Evolutionary conservation across 1,284 basidiomycete genomes (phyloP), one percentile per base, ranked within the genome.

Genomic region (Moniliella sp.): DNA sequence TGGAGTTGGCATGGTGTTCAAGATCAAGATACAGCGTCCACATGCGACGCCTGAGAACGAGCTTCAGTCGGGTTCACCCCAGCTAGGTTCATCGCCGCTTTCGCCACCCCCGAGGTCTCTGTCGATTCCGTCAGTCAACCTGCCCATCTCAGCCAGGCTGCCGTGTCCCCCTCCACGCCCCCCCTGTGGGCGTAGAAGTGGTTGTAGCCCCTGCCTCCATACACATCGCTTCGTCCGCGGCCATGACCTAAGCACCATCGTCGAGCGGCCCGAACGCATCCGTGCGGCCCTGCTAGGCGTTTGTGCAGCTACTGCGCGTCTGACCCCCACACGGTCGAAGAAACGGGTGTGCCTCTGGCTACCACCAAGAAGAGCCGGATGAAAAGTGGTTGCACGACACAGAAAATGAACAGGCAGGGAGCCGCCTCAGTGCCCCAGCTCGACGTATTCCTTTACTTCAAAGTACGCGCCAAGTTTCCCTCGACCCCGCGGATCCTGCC

Each of bases 201-300:
- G n/a, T 23, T n/a, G 8, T 23, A 7, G 7, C 21, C 8, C 21
- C 21, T 7, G 8, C 21, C 7, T 7, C n/a, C 8, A n/a, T 23
- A 7, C 21, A 9, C 56, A 58, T 31, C 33, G 43, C 25, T 58
- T 50, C 32, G 51, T 58, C 12, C 49, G 56, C 14, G 45, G 48
- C 3, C 36, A 52, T 4, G 51, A 57, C 32, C 47, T 48, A 31
- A 46, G 45, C 15, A 40, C 42, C 23, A 52, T 58, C 28, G 56
- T 58, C 9, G 56, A 58, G 34, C 40, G 56, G 10, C 56, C 56
- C 9, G 54, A 58, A 28, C 39, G 56, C 12, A 45, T 58, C 12
- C 45, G 52, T 11, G 56, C 53, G 2, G 46, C 48, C 7, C 35
- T 52, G 5, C 44, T 58, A 15, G 56, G 53, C 4, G 33, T 56